Conservation (phyloP, 768 basidiomycete genomes). For the Pluteus cervinus region DNA sequence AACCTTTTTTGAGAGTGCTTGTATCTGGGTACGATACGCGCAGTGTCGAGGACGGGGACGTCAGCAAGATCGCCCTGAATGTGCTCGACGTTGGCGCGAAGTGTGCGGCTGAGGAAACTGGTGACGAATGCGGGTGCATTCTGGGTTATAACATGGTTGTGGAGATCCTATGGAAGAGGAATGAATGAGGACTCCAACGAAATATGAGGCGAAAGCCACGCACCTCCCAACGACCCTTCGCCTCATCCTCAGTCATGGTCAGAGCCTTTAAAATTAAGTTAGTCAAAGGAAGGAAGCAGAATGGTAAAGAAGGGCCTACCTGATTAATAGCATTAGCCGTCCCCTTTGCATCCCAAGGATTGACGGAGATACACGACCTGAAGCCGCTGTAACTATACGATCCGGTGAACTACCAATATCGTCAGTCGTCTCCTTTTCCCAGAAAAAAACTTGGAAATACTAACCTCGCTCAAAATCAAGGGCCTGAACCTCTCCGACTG, state of each 20-base stretch:
- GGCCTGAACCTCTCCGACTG: slow-evolving; percentile 67
- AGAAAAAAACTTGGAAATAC: slow-evolving; percentile 11
- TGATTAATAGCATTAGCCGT: slow-evolving; percentile 76
- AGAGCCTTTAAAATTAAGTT: slow-evolving; percentile 40
- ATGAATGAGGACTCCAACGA: not conserved
- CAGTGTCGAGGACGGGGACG: slow-evolving; percentile 27
- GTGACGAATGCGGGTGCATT: slow-evolving; percentile 82
- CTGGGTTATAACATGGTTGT: slow-evolving; percentile 81
- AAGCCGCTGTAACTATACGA: slow-evolving; percentile 85
- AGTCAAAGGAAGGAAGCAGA: slow-evolving; percentile 5
- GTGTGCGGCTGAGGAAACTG: slow-evolving; percentile 68
- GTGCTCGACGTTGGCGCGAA: slow-evolving; percentile 72
- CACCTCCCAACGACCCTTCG: slow-evolving; percentile 68
- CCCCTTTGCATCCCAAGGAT: slow-evolving; percentile 81
- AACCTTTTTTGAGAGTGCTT: slow-evolving; percentile 60
- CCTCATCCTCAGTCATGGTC: slow-evolving; percentile 73
- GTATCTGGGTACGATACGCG: slow-evolving; percentile 59
- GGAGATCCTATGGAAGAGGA: slow-evolving; percentile 47
- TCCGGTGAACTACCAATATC: slow-evolving; percentile 62
- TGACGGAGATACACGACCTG: slow-evolving; percentile 79
- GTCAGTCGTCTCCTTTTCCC: not conserved
- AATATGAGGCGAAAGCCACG: slow-evolving; percentile 10
- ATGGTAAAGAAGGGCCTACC: slow-evolving; percentile 8
- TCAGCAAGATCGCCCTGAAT: slow-evolving; percentile 29
- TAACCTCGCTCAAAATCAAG: slow-evolving; percentile 73